These are phyloP conservation scores for Trichophyton benhamiae DNA, from an alignment of 2,329 filamentous ascomycete genomes.

Conservation along the genomic window DNA sequence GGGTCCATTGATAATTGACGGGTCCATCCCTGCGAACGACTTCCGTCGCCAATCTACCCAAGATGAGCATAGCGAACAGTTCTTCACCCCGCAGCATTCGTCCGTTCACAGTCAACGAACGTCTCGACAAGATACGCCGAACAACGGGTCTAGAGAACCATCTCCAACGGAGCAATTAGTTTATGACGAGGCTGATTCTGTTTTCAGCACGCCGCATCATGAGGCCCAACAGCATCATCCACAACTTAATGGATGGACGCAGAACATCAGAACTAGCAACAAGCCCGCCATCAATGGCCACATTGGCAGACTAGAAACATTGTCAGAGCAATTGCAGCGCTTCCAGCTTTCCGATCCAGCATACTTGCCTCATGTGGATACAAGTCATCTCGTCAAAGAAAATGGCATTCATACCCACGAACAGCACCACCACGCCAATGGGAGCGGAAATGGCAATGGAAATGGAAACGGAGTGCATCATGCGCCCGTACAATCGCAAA, in stretches of 20 bases:
- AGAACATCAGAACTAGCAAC: conserved; percentile 7
- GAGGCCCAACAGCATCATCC: conserved; percentile 9
- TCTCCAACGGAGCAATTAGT: conserved; percentile 24
- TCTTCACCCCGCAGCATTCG: conserved; percentile 13
- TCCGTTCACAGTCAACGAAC: neutral
- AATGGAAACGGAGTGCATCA: conserved; percentile 17
- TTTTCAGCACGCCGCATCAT: conserved; percentile 9
- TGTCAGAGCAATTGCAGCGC: conserved; percentile 28
- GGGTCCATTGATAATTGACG: conserved; percentile 38
- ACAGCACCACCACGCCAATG: conserved; percentile 21
- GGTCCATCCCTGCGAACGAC: conserved; percentile 32
- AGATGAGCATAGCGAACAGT: conserved; percentile 27
- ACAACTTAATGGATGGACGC: conserved; percentile 12
- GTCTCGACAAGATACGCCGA: conserved; percentile 13
- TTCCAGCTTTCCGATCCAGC: conserved; percentile 27
- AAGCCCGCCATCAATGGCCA: conserved; percentile 17
- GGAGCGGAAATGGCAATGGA: conserved; percentile 19
- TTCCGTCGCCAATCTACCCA: conserved; percentile 20
- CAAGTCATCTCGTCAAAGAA: neutral
- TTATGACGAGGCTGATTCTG: conserved; percentile 22
- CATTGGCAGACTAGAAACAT: conserved; percentile 22
- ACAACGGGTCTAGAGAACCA: conserved; percentile 27
- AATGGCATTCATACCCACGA: conserved; percentile 14
- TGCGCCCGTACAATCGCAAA: neutral
- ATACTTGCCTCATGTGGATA: conserved; percentile 14